Conservation (phyloP, 345 rosid genomes). For the Viola odorata region DNA sequence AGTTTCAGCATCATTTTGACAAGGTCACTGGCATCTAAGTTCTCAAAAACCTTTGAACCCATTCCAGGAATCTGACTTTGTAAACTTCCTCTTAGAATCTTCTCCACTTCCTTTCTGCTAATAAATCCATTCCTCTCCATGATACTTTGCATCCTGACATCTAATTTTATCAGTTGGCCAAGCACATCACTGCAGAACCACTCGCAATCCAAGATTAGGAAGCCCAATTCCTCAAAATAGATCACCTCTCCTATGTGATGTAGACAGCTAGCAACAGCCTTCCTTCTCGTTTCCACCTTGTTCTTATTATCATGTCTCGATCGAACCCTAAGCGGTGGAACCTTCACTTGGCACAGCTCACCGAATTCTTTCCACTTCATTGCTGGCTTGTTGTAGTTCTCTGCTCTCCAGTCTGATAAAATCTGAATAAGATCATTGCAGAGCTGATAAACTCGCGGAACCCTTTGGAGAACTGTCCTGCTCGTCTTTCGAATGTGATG, state of each 20-base stretch:
- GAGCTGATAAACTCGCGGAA: constrained; percentile 85
- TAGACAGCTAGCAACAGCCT: constrained; percentile 77
- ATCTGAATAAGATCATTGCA: constrained; percentile 70
- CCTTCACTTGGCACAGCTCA: constrained; percentile 79
- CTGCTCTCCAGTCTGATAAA: constrained; percentile 82
- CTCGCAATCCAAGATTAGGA: constrained; percentile 71
- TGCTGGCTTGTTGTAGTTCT: constrained; percentile 64
- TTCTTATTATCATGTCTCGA: constrained; percentile 63
- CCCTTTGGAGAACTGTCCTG: constrained; percentile 71
- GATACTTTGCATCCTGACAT: constrained; percentile 50
- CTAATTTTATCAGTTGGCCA: constrained; percentile 66
- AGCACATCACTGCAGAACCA: constrained; percentile 90
- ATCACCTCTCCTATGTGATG: constrained; percentile 86
- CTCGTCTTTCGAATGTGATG: constrained; percentile 66
- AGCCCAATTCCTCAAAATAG: constrained; percentile 66
- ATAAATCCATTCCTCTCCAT: constrained; percentile 58
- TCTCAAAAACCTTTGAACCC: constrained; percentile 75
- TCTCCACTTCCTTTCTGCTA: constrained; percentile 68
- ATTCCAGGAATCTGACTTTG: constrained; percentile 88
- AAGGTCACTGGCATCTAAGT: constrained; percentile 61
- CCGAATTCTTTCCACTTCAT: constrained; percentile 88
- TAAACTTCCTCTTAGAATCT: constrained; percentile 59
- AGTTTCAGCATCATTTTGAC: constrained; percentile 81
- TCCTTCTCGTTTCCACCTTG: constrained; percentile 65
- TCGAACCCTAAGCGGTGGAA: constrained; percentile 66